Evolutionary conservation across 2,329 filamentous ascomycete species (phyloP).

Genomic region (Colletotrichum karsti): DNA sequence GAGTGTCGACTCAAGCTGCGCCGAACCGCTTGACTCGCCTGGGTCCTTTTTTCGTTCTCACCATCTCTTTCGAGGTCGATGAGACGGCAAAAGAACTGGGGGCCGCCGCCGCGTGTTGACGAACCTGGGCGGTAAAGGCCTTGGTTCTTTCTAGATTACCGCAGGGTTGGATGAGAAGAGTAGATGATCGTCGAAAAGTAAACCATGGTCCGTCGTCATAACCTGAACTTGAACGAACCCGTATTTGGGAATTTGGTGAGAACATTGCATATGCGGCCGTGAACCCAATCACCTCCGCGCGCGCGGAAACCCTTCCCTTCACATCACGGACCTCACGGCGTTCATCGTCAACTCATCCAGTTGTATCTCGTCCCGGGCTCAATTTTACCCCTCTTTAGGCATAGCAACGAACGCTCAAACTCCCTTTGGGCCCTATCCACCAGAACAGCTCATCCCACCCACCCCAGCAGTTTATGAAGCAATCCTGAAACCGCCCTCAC

Average conservation of each 20-base stretch:
- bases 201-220: no score
- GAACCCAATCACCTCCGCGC: background rate
- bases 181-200: background rate
- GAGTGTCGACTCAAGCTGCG: background rate
- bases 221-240: background rate
- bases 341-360: background rate
- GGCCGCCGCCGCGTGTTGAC: background rate
- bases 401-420: background rate
- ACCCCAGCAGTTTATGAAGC: conserved; percentile 44
- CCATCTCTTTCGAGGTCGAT: background rate
- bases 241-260: background rate
- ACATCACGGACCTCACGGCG: background rate
- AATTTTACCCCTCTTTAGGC: background rate
- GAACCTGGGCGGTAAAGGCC: no score
- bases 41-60: background rate
- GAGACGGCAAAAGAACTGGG: background rate
- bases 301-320: background rate
- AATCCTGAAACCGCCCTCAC: conserved; percentile 48
- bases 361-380: background rate
- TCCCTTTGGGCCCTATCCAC: conserved; percentile 5
- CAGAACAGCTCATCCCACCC: conserved; percentile 22
- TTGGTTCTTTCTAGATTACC: background rate
- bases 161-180: background rate
- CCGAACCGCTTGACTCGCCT: background rate
- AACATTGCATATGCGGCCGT: background rate